phyloP scores from a whole-genome alignment of 2,329 filamentous ascomycete genomes.

The Cladosporium phlei region DNA sequence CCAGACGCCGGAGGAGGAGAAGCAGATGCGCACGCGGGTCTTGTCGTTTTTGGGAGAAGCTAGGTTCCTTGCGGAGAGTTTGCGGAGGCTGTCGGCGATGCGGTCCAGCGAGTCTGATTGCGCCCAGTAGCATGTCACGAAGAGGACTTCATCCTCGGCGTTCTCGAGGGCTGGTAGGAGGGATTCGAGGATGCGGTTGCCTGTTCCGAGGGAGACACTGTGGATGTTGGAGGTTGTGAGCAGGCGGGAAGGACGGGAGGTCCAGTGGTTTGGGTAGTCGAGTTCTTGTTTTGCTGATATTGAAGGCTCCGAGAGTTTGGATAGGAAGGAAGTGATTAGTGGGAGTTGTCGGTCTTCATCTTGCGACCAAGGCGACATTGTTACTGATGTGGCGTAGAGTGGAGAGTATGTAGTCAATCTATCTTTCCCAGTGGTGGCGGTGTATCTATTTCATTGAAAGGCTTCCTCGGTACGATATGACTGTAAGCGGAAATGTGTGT shows the following conservation, averaged over 20 bases:
- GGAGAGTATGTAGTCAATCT: too few relatives aligned
- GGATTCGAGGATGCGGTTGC: conserved; percentile 37
- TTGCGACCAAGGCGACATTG: not conserved
- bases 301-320: not conserved
- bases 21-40: conserved; percentile 65
- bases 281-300: not conserved
- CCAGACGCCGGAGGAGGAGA: conserved; percentile 66
- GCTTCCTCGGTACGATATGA: too few relatives aligned
- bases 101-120: conserved; percentile 56
- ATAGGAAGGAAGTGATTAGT: conserved; percentile 7
- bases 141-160: conserved; percentile 61
- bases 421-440: too few relatives aligned
- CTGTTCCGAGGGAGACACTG: conserved; percentile 41
- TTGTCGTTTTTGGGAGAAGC: conserved; percentile 19
- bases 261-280: conserved; percentile 17
- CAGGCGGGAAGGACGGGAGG: not conserved
- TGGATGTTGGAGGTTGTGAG: conserved; percentile 32
- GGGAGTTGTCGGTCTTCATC: not conserved
- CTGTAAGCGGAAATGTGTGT: too few relatives aligned
- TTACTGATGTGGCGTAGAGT: too few relatives aligned
- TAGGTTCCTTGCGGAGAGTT: conserved; percentile 51
- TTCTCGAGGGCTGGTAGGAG: conserved; percentile 58
- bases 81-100: conserved; percentile 54
- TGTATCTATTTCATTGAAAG: too few relatives aligned
- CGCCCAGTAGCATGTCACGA: conserved; percentile 83